These are phyloP conservation scores for Diospyros kaki DNA, from an alignment of 148 eudicot species.

Conservation along the genomic window DNA sequence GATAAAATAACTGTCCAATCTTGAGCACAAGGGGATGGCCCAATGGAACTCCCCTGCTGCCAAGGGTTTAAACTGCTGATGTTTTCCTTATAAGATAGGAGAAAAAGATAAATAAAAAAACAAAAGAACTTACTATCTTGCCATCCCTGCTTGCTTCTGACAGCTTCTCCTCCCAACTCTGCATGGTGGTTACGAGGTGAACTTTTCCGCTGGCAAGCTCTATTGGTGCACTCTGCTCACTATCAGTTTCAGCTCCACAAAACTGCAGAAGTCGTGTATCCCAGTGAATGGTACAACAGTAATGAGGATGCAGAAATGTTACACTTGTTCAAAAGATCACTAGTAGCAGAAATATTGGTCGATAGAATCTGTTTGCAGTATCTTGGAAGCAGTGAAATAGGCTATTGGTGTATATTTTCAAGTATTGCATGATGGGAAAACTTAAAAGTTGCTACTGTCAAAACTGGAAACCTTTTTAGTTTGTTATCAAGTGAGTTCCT, in stretches of 20 bases:
- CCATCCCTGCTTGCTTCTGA: constrained; percentile 46
- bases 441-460: not conserved
- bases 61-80: too few relatives aligned
- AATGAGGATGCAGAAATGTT: not conserved
- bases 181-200: constrained; percentile 41
- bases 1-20: too few relatives aligned
- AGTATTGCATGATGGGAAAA: not conserved
- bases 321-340: not conserved
- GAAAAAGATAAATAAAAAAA: too few relatives aligned
- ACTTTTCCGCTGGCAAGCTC: constrained; percentile 53
- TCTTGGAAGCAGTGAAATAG: not conserved
- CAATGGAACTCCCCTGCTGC: too few relatives aligned
- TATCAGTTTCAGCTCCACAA: constrained; percentile 10
- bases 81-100: too few relatives aligned
- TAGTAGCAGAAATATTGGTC: not conserved
- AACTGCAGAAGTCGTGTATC: constrained; percentile 12
- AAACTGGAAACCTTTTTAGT: not conserved
- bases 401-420: not conserved
- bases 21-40: too few relatives aligned
- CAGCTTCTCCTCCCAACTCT: constrained; percentile 57
- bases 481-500: not conserved
- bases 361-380: not conserved
- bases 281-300: not conserved
- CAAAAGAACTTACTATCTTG: constrained; percentile 45
- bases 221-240: not conserved